A percentile compares a stretch with the other conserved stretches of the same genome.
These are phyloP conservation scores for Aspergillus baeticus DNA, from an alignment of 495 filamentous ascomycete species.

Conservation along the genomic window DNA sequence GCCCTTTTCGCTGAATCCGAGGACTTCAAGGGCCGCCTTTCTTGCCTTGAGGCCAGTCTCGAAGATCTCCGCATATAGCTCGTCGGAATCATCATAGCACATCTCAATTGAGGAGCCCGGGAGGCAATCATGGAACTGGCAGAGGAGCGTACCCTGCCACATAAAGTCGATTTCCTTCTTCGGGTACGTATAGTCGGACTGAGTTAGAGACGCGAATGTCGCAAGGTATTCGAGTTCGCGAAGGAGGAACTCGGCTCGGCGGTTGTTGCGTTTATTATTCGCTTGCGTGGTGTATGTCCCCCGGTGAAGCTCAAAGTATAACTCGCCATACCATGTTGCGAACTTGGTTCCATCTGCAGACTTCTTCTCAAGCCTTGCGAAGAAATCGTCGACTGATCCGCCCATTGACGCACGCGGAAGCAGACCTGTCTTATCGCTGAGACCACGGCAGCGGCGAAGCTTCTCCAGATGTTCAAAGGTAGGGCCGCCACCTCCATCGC, in stretches of 20 bases:
- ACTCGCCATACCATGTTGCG: constrained; percentile 95
- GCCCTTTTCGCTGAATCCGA: constrained; percentile 54
- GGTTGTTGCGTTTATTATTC: constrained; percentile 94
- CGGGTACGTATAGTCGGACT: constrained; percentile 75
- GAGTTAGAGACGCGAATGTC: constrained; percentile 73
- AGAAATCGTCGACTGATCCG: constrained; percentile 94
- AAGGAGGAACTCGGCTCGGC: constrained; percentile 78
- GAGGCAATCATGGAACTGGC: constrained; percentile 96
- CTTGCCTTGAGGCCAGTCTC: constrained; percentile 69
- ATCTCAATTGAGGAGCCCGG: constrained; percentile 96
- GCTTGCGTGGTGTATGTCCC: constrained; percentile 97
- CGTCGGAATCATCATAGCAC: constrained; percentile 91
- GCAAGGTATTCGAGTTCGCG: constrained; percentile 88
- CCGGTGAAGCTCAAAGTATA: constrained; percentile 95
- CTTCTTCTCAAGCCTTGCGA: constrained; percentile 74
- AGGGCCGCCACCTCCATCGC: constrained; percentile 92
- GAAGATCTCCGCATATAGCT: constrained; percentile 84
- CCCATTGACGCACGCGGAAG: constrained; percentile 89
- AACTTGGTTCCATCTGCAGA: constrained; percentile 70
- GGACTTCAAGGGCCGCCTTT: constrained; percentile 60
- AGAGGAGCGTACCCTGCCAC: constrained; percentile 85
- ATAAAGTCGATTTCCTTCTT: constrained; percentile 88
- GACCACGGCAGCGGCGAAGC: constrained; percentile 87
- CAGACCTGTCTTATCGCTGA: constrained; percentile 81
- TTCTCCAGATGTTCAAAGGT: constrained; percentile 95